phyloP scores from a whole-genome alignment of 1,139 yeast genomes.

The Zygotorulaspora mrakii region DNA sequence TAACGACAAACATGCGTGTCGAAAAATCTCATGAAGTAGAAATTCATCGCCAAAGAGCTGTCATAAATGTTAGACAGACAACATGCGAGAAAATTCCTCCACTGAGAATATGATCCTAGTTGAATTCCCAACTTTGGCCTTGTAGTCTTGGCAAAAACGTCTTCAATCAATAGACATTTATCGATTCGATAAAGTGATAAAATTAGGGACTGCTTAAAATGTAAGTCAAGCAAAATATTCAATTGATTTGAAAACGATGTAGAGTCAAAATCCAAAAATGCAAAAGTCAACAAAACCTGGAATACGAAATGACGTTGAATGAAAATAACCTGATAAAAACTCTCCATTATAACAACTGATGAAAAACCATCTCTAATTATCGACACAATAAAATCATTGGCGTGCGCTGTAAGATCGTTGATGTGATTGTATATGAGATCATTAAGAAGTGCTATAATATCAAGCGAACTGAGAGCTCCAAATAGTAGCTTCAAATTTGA shows the following conservation, averaged over 20 bases:
- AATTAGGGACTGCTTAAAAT: slow-evolving; percentile 30
- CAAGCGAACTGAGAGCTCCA: slow-evolving; percentile 35
- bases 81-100: slow-evolving; percentile 23
- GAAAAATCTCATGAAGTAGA: slow-evolving; percentile 25
- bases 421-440: slow-evolving; percentile 29
- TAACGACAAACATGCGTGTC: slow-evolving; percentile 21
- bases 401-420: slow-evolving; percentile 5
- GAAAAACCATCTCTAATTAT: slow-evolving; percentile 21
- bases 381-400: slow-evolving; percentile 23
- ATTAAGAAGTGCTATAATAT: slow-evolving; percentile 26
- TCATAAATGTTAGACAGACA: slow-evolving; percentile 21
- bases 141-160: slow-evolving; percentile 22
- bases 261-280: slow-evolving; percentile 31
- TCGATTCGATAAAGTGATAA: slow-evolving; percentile 28
- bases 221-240: slow-evolving; percentile 23
- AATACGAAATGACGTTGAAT: slow-evolving; percentile 29
- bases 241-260: slow-evolving; percentile 24
- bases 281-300: slow-evolving; percentile 28
- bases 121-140: slow-evolving; percentile 28
- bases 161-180: slow-evolving; percentile 22
- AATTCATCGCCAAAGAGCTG: slow-evolving; percentile 18
- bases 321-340: slow-evolving; percentile 26
- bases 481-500: slow-evolving; percentile 34
- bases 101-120: slow-evolving; percentile 26
- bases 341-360: slow-evolving; percentile 23